A percentile compares a stretch with the other conserved stretches of the same genome.
These are phyloP conservation scores for Trypanosoma caninum DNA, from an alignment of 208 protist genomes.

Conservation along the genomic window DNA sequence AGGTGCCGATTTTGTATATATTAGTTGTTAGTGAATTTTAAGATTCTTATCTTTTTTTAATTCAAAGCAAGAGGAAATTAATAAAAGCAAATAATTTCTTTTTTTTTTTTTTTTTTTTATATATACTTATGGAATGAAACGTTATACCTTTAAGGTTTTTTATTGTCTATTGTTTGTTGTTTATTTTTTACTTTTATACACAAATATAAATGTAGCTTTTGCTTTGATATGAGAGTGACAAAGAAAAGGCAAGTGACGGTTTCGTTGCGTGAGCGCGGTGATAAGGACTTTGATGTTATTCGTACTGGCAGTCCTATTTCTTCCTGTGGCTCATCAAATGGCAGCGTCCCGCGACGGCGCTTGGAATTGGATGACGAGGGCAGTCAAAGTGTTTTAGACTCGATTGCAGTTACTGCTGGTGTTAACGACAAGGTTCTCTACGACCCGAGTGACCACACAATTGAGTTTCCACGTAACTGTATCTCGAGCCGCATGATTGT, in stretches of 20 bases:
- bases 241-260: not conserved
- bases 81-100: too few relatives aligned
- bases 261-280: not conserved
- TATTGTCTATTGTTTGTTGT: too few relatives aligned
- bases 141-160: too few relatives aligned
- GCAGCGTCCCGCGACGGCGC: conserved; percentile 3
- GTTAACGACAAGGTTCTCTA: conserved; percentile 5
- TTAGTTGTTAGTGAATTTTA: not conserved
- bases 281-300: not conserved
- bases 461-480: not conserved
- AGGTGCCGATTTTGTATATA: not conserved
- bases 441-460: conserved; percentile 19
- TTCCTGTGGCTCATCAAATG: conserved; percentile 16
- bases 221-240: conserved; percentile 1
- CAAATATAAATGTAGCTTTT: too few relatives aligned
- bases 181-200: too few relatives aligned
- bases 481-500: conserved; percentile 22
- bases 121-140: conserved; percentile 4
- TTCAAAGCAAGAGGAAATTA: too few relatives aligned
- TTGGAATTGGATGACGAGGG: conserved; percentile 24
- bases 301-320: conserved; percentile 1
- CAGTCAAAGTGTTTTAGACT: conserved; percentile 18
- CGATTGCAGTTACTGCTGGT: not conserved
- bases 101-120: conserved; percentile 13
- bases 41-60: conserved; percentile 2